These are phyloP conservation scores for Aspergillus phoenicis DNA, from an alignment of 2,329 filamentous ascomycete genomes.

Conservation along the genomic window DNA sequence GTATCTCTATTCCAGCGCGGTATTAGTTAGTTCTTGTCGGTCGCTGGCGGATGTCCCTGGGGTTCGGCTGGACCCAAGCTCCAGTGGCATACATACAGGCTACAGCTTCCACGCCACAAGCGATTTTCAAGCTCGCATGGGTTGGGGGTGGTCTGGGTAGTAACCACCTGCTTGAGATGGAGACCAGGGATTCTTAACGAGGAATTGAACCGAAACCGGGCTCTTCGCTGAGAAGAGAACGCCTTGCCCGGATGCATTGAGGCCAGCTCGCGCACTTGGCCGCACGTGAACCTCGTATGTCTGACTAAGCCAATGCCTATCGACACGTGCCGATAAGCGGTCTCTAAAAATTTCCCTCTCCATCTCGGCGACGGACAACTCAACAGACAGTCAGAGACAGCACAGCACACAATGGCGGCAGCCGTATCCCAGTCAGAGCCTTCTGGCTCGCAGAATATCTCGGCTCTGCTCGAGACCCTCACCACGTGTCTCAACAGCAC, in stretches of 20 bases:
- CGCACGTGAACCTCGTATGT: conserved; percentile 19
- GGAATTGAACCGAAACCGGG: neutral
- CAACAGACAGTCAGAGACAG: neutral
- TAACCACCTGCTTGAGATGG: neutral
- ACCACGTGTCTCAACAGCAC: conserved; percentile 39
- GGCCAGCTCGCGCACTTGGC: conserved; percentile 22
- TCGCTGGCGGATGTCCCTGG: neutral
- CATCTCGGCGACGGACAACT: conserved; percentile 2
- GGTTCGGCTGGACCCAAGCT: neutral
- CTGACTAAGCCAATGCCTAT: conserved; percentile 14
- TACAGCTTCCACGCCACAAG: conserved; percentile 22
- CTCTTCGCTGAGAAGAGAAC: neutral
- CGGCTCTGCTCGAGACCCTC: conserved; percentile 37
- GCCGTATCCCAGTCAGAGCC: conserved; percentile 23
- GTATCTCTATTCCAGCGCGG: conserved; percentile 16
- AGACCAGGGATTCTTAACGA: neutral
- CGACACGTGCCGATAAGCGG: conserved; percentile 30
- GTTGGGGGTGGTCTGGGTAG: neutral
- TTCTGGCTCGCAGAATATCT: conserved; percentile 29
- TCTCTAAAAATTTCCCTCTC: conserved; percentile 24
- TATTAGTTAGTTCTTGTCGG: conserved; percentile 22
- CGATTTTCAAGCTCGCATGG: conserved; percentile 17
- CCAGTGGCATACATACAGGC: conserved; percentile 24
- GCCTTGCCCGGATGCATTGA: conserved; percentile 9
- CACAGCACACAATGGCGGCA: conserved; percentile 29